Evolutionary conservation across 139 green algal genomes (phyloP).

Genomic region (Coelastrella sp.): DNA sequence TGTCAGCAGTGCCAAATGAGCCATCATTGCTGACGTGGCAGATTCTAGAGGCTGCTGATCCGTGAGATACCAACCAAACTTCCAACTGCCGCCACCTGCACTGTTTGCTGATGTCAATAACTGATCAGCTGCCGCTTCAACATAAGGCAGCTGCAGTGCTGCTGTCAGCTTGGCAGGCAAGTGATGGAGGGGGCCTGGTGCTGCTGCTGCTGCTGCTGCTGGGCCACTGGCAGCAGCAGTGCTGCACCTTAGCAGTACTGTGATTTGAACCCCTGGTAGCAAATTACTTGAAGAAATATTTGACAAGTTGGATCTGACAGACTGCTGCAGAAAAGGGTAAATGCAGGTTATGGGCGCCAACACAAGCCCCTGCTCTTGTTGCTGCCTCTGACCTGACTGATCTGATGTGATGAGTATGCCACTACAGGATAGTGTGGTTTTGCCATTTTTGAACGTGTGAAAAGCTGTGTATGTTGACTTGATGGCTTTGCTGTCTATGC

Average conservation of each 20-base stretch:
- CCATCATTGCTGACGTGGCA: not conserved
- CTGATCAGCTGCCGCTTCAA: slow-evolving; percentile 3
- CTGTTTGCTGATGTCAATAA: slow-evolving; percentile 9
- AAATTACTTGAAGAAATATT: not conserved
- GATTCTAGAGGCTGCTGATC: slow-evolving; percentile 30
- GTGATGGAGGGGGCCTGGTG: not conserved
- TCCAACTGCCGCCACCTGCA: not conserved
- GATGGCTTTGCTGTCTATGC: slow-evolving; percentile 50
- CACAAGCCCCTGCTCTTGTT: slow-evolving; percentile 13
- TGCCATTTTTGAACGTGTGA: slow-evolving; percentile 38
- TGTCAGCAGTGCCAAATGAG: slow-evolving; percentile 34
- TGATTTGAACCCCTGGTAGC: not conserved
- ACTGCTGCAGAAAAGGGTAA: slow-evolving; percentile 28
- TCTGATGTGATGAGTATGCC: slow-evolving; percentile 19
- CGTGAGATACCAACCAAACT: slow-evolving; percentile 38
- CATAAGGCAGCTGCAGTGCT: slow-evolving; percentile 6
- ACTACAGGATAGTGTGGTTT: slow-evolving; percentile 49
- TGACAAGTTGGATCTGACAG: not conserved
- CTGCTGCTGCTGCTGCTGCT: not conserved
- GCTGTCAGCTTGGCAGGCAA: slow-evolving; percentile 6
- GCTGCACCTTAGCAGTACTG: not conserved
- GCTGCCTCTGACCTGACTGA: not conserved
- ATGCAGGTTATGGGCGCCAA: not conserved
- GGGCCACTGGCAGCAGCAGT: not conserved
- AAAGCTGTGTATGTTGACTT: slow-evolving; percentile 53